Evolutionary conservation across 257 asterid genomes (phyloP).

Genomic region (Hygrophila difformis): DNA sequence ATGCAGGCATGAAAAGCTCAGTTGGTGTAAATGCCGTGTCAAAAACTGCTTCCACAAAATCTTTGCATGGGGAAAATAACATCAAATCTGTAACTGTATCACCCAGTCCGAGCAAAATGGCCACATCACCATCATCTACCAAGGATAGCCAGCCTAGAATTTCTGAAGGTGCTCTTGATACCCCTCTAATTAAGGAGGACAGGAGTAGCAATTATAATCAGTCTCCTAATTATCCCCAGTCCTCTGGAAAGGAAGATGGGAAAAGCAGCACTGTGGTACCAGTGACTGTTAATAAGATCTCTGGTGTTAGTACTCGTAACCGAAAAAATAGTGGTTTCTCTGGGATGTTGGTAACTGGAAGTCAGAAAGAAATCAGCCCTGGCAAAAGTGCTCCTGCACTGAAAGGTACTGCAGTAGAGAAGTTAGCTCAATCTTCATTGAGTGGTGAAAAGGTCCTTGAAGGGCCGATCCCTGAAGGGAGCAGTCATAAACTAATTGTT

Average conservation of each 20-base stretch:
- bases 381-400: conserved; percentile 23
- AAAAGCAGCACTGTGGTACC: conserved; percentile 29
- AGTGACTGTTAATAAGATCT: conserved; percentile 23
- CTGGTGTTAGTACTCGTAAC: conserved; percentile 22
- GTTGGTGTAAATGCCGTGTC: conserved; percentile 30
- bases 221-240: conserved; percentile 27
- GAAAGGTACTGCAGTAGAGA: conserved; percentile 26
- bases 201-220: conserved; percentile 40
- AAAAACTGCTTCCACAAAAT: conserved; percentile 27
- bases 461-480: conserved; percentile 34
- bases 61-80: conserved; percentile 30
- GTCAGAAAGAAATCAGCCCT: conserved; percentile 33
- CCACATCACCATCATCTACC: conserved; percentile 29
- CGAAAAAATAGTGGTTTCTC: conserved; percentile 23
- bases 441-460: conserved; percentile 43
- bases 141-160: conserved; percentile 32
- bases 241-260: conserved; percentile 34
- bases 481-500: conserved; percentile 61
- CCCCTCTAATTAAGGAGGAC: conserved; percentile 30
- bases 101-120: conserved; percentile 24
- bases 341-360: conserved; percentile 20
- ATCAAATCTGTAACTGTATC: conserved; percentile 35
- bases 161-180: conserved; percentile 29
- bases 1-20: conserved; percentile 31
- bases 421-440: conserved; percentile 26